A percentile compares a stretch with the other conserved stretches of the same genome.
Evolutionary conservation across 106 monocot genomes (phyloP).

Genomic region (Hemerocallis citrina): DNA sequence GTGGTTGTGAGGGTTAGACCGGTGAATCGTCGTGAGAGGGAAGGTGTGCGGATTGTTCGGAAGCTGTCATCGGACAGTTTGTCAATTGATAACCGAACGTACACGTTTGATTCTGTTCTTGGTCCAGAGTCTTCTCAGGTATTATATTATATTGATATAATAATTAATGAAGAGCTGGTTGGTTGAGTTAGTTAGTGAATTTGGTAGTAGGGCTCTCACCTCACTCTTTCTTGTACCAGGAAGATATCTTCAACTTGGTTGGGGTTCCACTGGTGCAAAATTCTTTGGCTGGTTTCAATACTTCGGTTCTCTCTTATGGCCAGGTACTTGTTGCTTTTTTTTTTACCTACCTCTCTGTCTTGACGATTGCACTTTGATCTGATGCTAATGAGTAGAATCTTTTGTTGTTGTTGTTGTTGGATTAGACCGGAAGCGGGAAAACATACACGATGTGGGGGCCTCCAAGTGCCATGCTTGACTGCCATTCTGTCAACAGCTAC

Average conservation of each 20-base stretch:
- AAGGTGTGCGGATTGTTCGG: conserved; percentile 10
- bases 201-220: background rate
- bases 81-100: conserved; percentile 29
- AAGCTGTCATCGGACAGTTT: conserved; percentile 48
- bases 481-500: conserved; percentile 16
- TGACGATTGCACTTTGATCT: no score
- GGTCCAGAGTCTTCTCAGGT: conserved; percentile 76
- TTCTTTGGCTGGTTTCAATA: conserved; percentile 75
- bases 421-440: conserved; percentile 86
- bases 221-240: conserved; percentile 26
- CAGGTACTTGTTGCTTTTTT: conserved; percentile 31
- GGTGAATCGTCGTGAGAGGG: conserved; percentile 18
- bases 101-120: conserved; percentile 52
- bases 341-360: background rate
- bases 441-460: conserved; percentile 98
- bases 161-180: no score
- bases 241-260: conserved; percentile 61
- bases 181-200: background rate
- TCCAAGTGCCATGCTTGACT: conserved; percentile 70
- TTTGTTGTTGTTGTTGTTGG: background rate
- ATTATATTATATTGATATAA: no score
- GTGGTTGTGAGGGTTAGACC: conserved; percentile 68
- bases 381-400: background rate
- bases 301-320: conserved; percentile 84
- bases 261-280: conserved; percentile 61